Base-by-base conservation (phyloP, 176 grass and related monocot species). In the Eleusine indica region DNA sequence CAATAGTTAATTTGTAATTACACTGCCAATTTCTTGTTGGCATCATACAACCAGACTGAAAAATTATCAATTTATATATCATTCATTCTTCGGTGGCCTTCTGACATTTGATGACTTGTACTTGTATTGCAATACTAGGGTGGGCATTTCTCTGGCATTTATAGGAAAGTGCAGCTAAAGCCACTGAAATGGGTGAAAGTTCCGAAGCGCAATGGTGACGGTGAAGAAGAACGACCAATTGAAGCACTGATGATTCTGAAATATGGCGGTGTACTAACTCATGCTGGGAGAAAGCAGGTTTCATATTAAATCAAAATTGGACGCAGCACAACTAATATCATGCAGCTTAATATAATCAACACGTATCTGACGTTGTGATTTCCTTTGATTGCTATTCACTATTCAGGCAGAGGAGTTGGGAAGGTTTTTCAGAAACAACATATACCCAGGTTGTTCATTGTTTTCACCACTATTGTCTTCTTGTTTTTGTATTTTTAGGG, bases 231-330 rank as follows among this genome's bases (percentile, higher is more conserved):
- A 44, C 71, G 87, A 2, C 96, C 93, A 74, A 84, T 84, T 76
- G 96, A 99, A 92, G 96, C 96, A 68, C 81, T 99, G 78, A 99
- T 99, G 96, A 94, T 99, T 90, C 83, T 99, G 39, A 99, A 99
- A 87, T 99, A 99, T 83, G 96, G 96, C 57, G 96, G 96, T 53
- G 96, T 99, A 65, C 89, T 99, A 44, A 99, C 96, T 86, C 96
- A 99, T 92, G 96, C 96, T 65, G 96, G 96, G 44, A 87, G 96
- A 94, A 99, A 99, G 80, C 96, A 99, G 93, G 96, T 94, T 82
- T 80, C 9, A 4, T 73, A 35, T 41, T 76, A 71, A 46, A 32
- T 19, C 21, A 61, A 47, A 38, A 62, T 30, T 58, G 64, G 9
- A 19, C 3, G 1, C 25, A 64, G 25, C 3, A 12, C 3, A 64